These are phyloP conservation scores for fission yeast (Schizosaccharomyces pombe) DNA, from an alignment of 805 yeast genomes.

Conservation along the genomic window ASM294v3 CU329670.1:1124501-1125000, in stretches of 20 bases:
- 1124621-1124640: neutral
- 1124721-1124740: constrained; percentile 54
- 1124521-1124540: neutral
- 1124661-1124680: constrained; percentile 49
- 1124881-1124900: constrained; percentile 87
- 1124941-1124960: constrained; percentile 54
- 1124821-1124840: constrained; percentile 69
- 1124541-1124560: neutral
- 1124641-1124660: constrained; percentile 36
- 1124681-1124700: constrained; percentile 37
- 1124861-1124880: constrained; percentile 66
- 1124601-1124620: neutral
- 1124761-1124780: constrained; percentile 62
- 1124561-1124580: constrained; percentile 4
- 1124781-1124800: constrained; percentile 61
- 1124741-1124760: constrained; percentile 71
- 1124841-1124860: constrained; percentile 60
- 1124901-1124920: constrained; percentile 81
- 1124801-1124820: constrained; percentile 45
- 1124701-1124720: constrained; percentile 54
- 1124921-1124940: constrained; percentile 33
- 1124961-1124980: constrained; percentile 51
- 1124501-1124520: neutral
- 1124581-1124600: constrained; percentile 4
- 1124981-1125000: constrained; percentile 61